phyloP scores from a whole-genome alignment of 2,329 filamentous ascomycete species.

The Geosmithia putterillii region DNA sequence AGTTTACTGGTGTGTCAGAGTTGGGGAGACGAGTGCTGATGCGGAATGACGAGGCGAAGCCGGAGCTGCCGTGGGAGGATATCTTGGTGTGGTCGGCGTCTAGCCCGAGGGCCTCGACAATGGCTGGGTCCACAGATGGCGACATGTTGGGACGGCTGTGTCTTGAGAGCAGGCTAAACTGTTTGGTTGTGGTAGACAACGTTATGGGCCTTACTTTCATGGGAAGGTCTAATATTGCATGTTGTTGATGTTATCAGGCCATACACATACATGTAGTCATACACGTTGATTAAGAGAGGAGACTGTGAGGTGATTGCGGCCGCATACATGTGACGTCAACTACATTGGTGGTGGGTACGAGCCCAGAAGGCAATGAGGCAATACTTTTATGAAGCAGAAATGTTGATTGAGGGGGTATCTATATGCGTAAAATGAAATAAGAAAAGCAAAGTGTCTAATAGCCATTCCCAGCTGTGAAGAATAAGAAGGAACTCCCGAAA shows the following conservation, averaged over 20 bases:
- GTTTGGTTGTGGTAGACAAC: neutral
- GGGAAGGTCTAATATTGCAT: too few relatives aligned
- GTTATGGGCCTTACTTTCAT: neutral
- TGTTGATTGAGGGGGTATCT: too few relatives aligned
- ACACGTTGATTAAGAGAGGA: too few relatives aligned
- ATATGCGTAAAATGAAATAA: neutral
- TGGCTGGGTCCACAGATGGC: constrained; percentile 46
- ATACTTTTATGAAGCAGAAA: too few relatives aligned
- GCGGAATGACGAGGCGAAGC: constrained; percentile 57
- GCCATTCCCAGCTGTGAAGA: neutral
- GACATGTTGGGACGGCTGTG: constrained; percentile 17
- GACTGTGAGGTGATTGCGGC: neutral
- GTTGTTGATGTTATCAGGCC: too few relatives aligned
- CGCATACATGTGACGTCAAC: neutral
- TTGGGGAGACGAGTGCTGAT: constrained; percentile 26
- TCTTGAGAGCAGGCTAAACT: neutral
- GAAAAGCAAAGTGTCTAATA: neutral
- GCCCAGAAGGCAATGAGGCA: too few relatives aligned
- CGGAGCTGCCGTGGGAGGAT: constrained; percentile 50
- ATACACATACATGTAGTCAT: too few relatives aligned
- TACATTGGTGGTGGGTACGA: too few relatives aligned
- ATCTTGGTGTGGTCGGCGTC: constrained; percentile 42
- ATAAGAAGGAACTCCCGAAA: neutral
- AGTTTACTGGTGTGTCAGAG: constrained; percentile 41
- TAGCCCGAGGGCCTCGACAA: constrained; percentile 47